phyloP scores from a whole-genome alignment of 192 early-diverging fungal species.

The Coemansia sp. region DNA sequence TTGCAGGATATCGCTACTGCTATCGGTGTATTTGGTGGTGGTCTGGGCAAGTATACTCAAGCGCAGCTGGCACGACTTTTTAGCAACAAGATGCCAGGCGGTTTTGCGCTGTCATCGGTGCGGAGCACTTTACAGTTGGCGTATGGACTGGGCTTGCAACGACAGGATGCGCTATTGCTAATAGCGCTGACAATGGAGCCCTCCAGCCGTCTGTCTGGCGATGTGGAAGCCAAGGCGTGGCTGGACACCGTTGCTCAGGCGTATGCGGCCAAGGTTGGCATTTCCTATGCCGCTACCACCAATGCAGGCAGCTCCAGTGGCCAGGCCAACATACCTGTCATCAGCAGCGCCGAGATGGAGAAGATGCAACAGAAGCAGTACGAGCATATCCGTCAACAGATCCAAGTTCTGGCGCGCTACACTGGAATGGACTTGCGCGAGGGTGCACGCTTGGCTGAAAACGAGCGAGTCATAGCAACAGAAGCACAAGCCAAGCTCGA shows the following conservation, averaged over 20 bases:
- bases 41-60: conserved; percentile 75
- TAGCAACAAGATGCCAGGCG: conserved; percentile 86
- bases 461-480: conserved; percentile 56
- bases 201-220: conserved; percentile 66
- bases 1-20: conserved; percentile 73
- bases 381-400: conserved; percentile 70
- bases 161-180: conserved; percentile 71
- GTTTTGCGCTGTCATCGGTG: conserved; percentile 74
- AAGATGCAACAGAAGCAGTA: conserved; percentile 70
- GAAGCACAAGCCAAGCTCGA: conserved; percentile 77
- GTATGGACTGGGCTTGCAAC: conserved; percentile 73
- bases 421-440: conserved; percentile 71
- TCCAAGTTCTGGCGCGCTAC: conserved; percentile 78
- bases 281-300: conserved; percentile 60
- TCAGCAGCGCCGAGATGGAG: conserved; percentile 87
- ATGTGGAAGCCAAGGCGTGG: conserved; percentile 81
- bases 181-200: conserved; percentile 80
- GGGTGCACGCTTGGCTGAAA: conserved; percentile 62
- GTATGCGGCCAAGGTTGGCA: conserved; percentile 72
- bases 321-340: conserved; percentile 51
- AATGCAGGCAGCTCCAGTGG: conserved; percentile 45
- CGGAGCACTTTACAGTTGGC: conserved; percentile 65
- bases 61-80: conserved; percentile 75
- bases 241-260: conserved; percentile 65
- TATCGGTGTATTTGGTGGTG: conserved; percentile 59